Evolutionary conservation across 2,329 filamentous ascomycete species (phyloP).

Genomic region (Ambrosiella xylebori): DNA sequence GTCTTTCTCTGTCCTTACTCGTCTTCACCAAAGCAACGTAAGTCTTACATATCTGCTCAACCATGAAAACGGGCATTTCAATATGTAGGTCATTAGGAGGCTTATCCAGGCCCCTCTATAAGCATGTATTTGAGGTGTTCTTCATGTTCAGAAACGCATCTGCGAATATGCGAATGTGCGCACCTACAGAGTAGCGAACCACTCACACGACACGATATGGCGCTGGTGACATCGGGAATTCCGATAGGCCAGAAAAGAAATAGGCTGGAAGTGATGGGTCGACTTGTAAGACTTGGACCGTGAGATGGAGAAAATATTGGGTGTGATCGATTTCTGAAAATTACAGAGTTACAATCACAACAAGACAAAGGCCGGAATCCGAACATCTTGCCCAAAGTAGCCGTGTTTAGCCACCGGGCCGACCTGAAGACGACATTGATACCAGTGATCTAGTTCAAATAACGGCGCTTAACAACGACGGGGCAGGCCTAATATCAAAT

Average conservation of each 20-base stretch:
- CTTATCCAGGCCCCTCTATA: too few relatives aligned
- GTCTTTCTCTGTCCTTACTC: not conserved
- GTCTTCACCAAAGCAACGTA: not conserved
- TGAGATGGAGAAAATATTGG: not conserved
- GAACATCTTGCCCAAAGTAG: too few relatives aligned
- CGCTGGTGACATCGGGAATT: not conserved
- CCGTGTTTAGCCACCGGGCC: too few relatives aligned
- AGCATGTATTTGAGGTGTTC: not conserved
- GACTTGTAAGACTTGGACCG: not conserved
- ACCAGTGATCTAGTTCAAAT: too few relatives aligned
- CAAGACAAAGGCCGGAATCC: too few relatives aligned
- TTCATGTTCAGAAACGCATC: not conserved
- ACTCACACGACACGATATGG: not conserved
- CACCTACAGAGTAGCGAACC: not conserved
- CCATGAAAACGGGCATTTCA: too few relatives aligned
- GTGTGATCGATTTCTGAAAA: not conserved
- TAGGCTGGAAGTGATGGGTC: not conserved
- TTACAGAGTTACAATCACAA: too few relatives aligned
- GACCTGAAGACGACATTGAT: too few relatives aligned
- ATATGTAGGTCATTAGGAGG: too few relatives aligned
- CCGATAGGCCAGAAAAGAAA: not conserved
- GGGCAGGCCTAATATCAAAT: too few relatives aligned
- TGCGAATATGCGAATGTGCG: not conserved
- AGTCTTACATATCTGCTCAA: too few relatives aligned
- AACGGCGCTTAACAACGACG: too few relatives aligned